Evolutionary conservation across 495 filamentous ascomycete species (phyloP).

Genomic region (Daldinia bambusicola): DNA sequence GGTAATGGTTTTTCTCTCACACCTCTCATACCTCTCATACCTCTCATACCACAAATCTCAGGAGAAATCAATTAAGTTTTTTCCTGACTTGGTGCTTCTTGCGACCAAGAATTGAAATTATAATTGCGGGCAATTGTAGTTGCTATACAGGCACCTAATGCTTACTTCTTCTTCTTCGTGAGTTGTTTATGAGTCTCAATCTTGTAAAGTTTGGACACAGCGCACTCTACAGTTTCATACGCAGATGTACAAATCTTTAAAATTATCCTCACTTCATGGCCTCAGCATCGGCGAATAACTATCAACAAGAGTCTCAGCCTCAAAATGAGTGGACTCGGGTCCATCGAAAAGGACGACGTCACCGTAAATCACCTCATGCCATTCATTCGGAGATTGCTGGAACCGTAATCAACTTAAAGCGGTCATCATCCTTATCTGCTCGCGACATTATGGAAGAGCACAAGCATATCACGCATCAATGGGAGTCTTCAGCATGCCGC

Average conservation of each 20-base stretch:
- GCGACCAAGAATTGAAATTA: neutral
- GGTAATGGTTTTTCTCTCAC: neutral
- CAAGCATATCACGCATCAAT: slow-evolving; percentile 32
- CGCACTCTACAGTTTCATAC: neutral
- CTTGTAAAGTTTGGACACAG: neutral
- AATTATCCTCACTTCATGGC: neutral
- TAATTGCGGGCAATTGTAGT: neutral
- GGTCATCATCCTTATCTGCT: slow-evolving; percentile 31
- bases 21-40: no score
- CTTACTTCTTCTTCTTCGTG: no score
- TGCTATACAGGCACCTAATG: no score
- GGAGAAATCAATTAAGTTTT: neutral
- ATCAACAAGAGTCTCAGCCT: neutral
- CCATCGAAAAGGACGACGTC: slow-evolving; percentile 19
- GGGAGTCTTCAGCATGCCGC: slow-evolving; percentile 32
- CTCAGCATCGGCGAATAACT: neutral
- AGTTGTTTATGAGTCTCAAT: neutral
- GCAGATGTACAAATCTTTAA: neutral
- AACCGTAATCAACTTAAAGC: neutral
- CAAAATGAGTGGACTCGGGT: neutral
- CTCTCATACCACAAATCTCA: neutral
- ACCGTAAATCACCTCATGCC: neutral
- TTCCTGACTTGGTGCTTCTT: no score
- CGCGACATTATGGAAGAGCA: slow-evolving; percentile 40
- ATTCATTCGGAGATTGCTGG: neutral